These are phyloP conservation scores for Blastobotrys malaysiensis DNA, from an alignment of 1,139 yeast species.

Conservation along the genomic window DNA sequence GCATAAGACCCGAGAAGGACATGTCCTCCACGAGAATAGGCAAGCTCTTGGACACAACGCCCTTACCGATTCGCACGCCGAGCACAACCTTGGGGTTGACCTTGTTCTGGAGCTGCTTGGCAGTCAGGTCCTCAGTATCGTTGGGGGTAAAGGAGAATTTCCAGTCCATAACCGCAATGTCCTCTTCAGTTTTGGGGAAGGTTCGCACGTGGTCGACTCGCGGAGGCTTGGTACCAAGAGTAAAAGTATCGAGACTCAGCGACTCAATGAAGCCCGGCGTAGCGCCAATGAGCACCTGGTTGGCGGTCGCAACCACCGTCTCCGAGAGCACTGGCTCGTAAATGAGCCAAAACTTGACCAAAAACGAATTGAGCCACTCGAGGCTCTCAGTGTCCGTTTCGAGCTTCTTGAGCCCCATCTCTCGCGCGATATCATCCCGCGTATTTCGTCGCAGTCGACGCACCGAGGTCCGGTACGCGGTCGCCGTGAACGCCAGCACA, in stretches of 20 bases:
- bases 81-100: constrained; percentile 68
- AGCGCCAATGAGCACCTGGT: constrained; percentile 67
- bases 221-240: constrained; percentile 93
- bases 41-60: constrained; percentile 36
- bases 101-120: constrained; percentile 73
- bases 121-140: constrained; percentile 72
- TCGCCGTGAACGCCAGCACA: constrained; percentile 52
- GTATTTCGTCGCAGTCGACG: constrained; percentile 69
- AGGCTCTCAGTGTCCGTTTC: constrained; percentile 87
- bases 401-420: constrained; percentile 68
- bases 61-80: constrained; percentile 38
- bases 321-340: constrained; percentile 88
- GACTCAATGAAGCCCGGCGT: constrained; percentile 79
- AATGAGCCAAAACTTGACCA: constrained; percentile 86
- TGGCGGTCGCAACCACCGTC: constrained; percentile 77
- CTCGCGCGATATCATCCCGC: constrained; percentile 80
- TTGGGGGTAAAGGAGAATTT: constrained; percentile 86
- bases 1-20: constrained; percentile 63
- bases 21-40: constrained; percentile 41
- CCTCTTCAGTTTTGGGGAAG: constrained; percentile 78
- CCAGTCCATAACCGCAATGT: constrained; percentile 96
- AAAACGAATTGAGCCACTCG: constrained; percentile 88
- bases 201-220: constrained; percentile 87
- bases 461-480: constrained; percentile 77
- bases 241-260: constrained; percentile 80